Base-by-base conservation (phyloP, 495 filamentous ascomycete genomes). In the Neurospora sp. region DNA sequence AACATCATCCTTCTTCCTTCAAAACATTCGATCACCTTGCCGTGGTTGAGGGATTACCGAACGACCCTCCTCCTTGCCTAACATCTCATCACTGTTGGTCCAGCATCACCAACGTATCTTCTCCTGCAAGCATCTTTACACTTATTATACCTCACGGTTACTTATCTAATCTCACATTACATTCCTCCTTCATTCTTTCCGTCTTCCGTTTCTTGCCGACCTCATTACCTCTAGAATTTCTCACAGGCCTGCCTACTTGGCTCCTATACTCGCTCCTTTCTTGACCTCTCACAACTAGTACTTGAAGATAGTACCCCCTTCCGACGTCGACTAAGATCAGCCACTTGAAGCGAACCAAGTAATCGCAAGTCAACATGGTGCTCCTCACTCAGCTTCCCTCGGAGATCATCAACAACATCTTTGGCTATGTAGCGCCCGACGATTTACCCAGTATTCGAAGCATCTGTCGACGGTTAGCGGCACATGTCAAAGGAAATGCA, bases 361-460 rank as follows among this genome's bases (percentile, higher is more conserved):
- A 61, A 65, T 4, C 22, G 22, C 40, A 45, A 22, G 31, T 35
- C 48, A 38, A 38, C 44, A 83, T 82, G 80, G 75, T 74, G 17
- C 73, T 73, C 59, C 70, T 85, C 3, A 81, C 78, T 9, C 78
- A 81, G n/a, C 82, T 88, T 8, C 86, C 86, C 7, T 82, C 85
- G n/a, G 89, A 91, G 79, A 83, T 89, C 65, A 73, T 90, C 38
- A 85, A 89, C 73, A 79, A 82, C 72, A 86, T 91, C 71, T 80
- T 91, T 48, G 73, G 77, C 68, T 83, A 85, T 70, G 77, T 88
- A n/a, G 79, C 87, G n/a, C 86, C 87, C 1, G 73, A 79, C 40
- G 88, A 90, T 73, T 74, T 91, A 40, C 81, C 79, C 0, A 69
- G 75, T n/a, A 72, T 89, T 20, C 76, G 82, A 42, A 77, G 70